These are phyloP conservation scores for Brassica carinata DNA, from an alignment of 345 rosid genomes.

Conservation along the genomic window DNA sequence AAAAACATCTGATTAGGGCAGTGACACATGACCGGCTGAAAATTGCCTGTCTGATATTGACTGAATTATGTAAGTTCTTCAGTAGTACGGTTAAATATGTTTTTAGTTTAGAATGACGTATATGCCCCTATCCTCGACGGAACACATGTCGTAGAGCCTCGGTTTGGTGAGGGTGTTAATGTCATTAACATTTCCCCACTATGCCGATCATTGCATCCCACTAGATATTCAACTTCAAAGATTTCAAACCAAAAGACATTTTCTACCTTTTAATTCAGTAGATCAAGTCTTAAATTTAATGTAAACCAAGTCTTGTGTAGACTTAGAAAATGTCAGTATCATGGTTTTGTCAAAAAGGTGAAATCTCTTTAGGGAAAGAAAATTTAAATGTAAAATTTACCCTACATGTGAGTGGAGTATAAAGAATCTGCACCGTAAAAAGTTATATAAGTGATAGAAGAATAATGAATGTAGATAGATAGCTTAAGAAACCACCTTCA, in stretches of 20 bases:
- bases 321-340: background rate
- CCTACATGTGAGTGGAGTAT: constrained; percentile 2
- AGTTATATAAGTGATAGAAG: background rate
- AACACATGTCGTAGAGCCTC: background rate
- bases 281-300: constrained; percentile 18
- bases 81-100: constrained; percentile 44
- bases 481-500: background rate
- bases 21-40: constrained; percentile 39
- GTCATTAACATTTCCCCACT: constrained; percentile 19
- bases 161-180: constrained; percentile 3
- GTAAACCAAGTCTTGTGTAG: constrained; percentile 19
- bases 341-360: constrained; percentile 24
- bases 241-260: constrained; percentile 23
- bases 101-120: constrained; percentile 6
- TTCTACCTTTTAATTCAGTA: constrained; percentile 12
- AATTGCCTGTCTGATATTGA: constrained; percentile 23
- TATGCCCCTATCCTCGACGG: background rate
- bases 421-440: background rate
- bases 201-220: background rate
- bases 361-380: constrained; percentile 17
- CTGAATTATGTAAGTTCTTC: constrained; percentile 38
- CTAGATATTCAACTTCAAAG: constrained; percentile 24
- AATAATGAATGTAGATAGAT: background rate
- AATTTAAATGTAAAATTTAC: constrained; percentile 14
- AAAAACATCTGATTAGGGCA: constrained; percentile 38